Base-by-base conservation (phyloP, 768 basidiomycete species). In the Macrolepiota fuliginosa region DNA sequence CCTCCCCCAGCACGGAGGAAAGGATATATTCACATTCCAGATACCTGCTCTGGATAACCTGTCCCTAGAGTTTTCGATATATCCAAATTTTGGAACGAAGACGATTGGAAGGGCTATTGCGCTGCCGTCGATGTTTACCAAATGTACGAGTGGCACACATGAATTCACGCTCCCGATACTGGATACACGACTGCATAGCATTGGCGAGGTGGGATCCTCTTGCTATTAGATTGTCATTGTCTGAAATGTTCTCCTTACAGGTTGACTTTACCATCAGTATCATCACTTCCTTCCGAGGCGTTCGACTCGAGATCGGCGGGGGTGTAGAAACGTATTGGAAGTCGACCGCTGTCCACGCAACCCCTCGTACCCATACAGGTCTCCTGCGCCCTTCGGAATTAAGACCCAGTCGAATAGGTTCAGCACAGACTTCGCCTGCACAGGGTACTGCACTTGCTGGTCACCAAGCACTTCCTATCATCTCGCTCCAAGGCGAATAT, bases 261-360 rank as follows among this genome's bases (percentile, higher is more conserved):
- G 89, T 98, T 24, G 85, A 89, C 54, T 96, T 98, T 73, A 94
- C 94, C 68, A 81, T 93, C 35, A 91, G 86, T 67, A 83, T 95
- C 61, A 86, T 96, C 63, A 89, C 87, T 9, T 91, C 94, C 0
- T 98, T 98, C 76, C 86, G 89, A 61, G 94, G 92, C 2, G 93
- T 94, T 53, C 94, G 94, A 61, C 81, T 98, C 12, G 93, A 96
- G 75, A 90, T 98, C 58, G 96, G 95, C 24, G 96, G 97, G 25
- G 88, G 92, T 55, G 84, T 98, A 29, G 96, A 98, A 76, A 99
- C 96, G 0, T 99, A 99, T 73, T 99, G 97, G 97, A 98, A 98
- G 76, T 96, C 95, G 2, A 86, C 89, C 19, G 79, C 78, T 32
- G 75, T 77, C 49, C 73, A 81, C 17, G 79, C 83, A 2, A 77